Evolutionary conservation across 805 yeast species (phyloP), one percentile per base, ranked within the genome.

Genomic region (Naumovozyma castellii): DNA sequence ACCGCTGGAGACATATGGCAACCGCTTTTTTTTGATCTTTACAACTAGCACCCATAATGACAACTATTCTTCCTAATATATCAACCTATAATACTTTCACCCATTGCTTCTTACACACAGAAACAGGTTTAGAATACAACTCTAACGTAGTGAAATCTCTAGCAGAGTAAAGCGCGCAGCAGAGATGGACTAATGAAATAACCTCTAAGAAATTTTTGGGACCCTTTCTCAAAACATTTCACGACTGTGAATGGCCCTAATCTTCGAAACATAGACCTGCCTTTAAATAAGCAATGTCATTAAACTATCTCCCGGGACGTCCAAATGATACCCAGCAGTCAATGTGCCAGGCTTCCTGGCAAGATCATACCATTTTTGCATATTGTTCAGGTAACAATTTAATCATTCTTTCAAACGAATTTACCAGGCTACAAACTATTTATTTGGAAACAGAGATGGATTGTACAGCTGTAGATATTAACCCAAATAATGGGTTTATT

Each of bases 1-100:
- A 87, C 55, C 97, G 75, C 61, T 90, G 98, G 36, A 90, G 71
- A 59, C 98, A 90, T 16, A 90, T 79, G 8, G 97, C 97, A 42
- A 92, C 84, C n/a, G 94, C 95, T 51, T 76, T 86, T 54, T 88
- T 76, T 57, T 90, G 94, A 62, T 90, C 98, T 55, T 84, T 81
- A 61, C 98, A 90, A 70, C 95, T 87, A 35, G 79, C 80, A 39
- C 75, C 80, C 81, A 76, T 74, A 13, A n/a, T n/a, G n/a, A n/a
- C n/a, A n/a, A n/a, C n/a, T n/a, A 30, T 46, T 36, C 17, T 3
- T 13, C 13, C 29, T 38, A n/a, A n/a, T n/a, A n/a, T n/a, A n/a
- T n/a, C n/a, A n/a, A n/a, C n/a, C n/a, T n/a, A n/a, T n/a, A n/a
- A n/a, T n/a, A n/a, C n/a, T n/a, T n/a, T n/a, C n/a, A n/a, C n/a